These are phyloP conservation scores for Russula abietina DNA, from an alignment of 768 basidiomycete species.

Conservation along the genomic window DNA sequence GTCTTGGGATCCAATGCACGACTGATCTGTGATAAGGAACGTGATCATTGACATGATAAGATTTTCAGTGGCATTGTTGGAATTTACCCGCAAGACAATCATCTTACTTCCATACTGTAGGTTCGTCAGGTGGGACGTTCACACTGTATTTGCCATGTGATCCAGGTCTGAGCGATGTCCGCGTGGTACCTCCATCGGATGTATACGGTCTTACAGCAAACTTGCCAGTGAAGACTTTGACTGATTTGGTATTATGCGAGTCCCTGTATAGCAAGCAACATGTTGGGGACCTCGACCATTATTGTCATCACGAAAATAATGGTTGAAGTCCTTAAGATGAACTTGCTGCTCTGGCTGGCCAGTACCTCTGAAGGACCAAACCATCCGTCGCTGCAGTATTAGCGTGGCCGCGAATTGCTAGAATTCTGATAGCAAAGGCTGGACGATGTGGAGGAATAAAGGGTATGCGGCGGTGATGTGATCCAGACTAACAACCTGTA, in stretches of 20 bases:
- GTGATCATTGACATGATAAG: slow-evolving; percentile 1
- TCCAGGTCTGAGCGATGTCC: not conserved
- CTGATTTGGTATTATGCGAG: too few relatives aligned
- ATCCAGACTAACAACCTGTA: too few relatives aligned
- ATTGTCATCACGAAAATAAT: too few relatives aligned
- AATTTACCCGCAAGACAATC: not conserved
- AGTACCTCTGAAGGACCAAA: not conserved
- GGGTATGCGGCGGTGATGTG: too few relatives aligned
- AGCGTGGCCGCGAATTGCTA: not conserved
- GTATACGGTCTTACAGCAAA: not conserved
- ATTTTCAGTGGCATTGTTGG: not conserved
- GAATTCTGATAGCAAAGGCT: not conserved
- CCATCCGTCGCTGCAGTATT: not conserved
- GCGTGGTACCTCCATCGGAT: not conserved
- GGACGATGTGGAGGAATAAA: too few relatives aligned
- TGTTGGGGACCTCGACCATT: too few relatives aligned
- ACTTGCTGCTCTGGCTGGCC: too few relatives aligned
- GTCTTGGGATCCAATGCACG: too few relatives aligned
- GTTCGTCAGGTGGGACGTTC: not conserved
- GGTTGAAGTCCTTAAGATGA: too few relatives aligned
- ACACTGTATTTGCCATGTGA: not conserved
- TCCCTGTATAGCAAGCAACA: too few relatives aligned
- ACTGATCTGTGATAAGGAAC: not conserved
- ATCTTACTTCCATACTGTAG: not conserved
- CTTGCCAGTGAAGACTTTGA: too few relatives aligned